Conservation (phyloP, 2,329 filamentous ascomycete species). For the Curvularia sp. region DNA sequence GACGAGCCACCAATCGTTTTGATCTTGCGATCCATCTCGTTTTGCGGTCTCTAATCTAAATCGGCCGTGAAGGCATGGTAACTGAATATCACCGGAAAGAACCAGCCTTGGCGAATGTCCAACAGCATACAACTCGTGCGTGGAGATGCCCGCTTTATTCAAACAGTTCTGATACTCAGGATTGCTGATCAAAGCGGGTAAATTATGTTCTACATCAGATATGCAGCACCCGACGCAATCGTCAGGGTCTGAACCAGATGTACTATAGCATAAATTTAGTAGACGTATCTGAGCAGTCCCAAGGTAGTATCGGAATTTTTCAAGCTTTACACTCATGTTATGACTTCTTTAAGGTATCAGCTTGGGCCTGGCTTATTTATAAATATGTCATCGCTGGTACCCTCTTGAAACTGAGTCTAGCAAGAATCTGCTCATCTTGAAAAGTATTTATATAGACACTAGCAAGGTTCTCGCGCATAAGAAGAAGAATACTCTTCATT, state of each 20-base stretch:
- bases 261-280: conserved; percentile 17
- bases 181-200: conserved; percentile 16
- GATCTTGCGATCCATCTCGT: not conserved
- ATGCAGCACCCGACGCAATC: conserved; percentile 17
- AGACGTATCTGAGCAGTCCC: conserved; percentile 12
- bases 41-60: conserved; percentile 17
- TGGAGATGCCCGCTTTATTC: not conserved
- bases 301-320: conserved; percentile 18
- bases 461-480: no score
- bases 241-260: conserved; percentile 1
- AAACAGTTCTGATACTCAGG: conserved; percentile 7
- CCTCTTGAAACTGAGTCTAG: conserved; percentile 5
- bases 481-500: no score
- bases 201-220: conserved; percentile 18
- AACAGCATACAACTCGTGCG: conserved; percentile 10
- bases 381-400: conserved; percentile 8
- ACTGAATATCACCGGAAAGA: conserved; percentile 8
- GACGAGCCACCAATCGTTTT: conserved; percentile 18
- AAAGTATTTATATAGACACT: conserved; percentile 16
- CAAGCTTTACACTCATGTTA: conserved; percentile 4
- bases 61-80: conserved; percentile 18
- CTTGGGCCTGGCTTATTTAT: no score
- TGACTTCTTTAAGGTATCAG: no score
- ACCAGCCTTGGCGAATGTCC: conserved; percentile 8
- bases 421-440: conserved; percentile 7